These are phyloP conservation scores for Ascochyta clinopodiicola DNA, from an alignment of 2,329 filamentous ascomycete species.

Conservation along the genomic window DNA sequence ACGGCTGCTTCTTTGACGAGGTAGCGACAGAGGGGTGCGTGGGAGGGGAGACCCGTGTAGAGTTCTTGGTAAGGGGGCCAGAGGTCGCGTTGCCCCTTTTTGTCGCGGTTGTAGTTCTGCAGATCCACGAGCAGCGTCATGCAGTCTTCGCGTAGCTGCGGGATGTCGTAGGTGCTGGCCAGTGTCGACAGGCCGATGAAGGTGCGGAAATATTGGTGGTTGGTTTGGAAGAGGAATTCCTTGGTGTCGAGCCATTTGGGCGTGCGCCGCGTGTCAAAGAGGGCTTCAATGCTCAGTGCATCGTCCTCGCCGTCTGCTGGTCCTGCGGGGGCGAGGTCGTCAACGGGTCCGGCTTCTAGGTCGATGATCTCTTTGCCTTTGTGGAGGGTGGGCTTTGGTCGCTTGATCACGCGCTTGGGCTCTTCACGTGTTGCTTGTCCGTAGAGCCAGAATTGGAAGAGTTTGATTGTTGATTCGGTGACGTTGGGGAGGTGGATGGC, in stretches of 20 bases:
- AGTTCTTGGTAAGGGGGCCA: slow-evolving; percentile 13
- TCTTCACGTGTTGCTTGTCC: slow-evolving; percentile 19
- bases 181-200: slow-evolving; percentile 24
- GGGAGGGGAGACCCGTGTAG: slow-evolving; percentile 6
- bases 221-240: slow-evolving; percentile 18
- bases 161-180: slow-evolving; percentile 20
- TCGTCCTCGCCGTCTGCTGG: slow-evolving; percentile 4
- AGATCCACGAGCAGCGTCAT: slow-evolving; percentile 17
- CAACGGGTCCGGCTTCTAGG: slow-evolving; percentile 1
- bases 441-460: slow-evolving; percentile 28
- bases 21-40: slow-evolving; percentile 11
- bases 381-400: slow-evolving; percentile 2
- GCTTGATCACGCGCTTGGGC: slow-evolving; percentile 16
- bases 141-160: slow-evolving; percentile 15
- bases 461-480: slow-evolving; percentile 18
- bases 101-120: slow-evolving; percentile 18
- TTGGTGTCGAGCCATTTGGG: slow-evolving; percentile 12
- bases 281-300: slow-evolving; percentile 1
- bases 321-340: not conserved
- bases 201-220: slow-evolving; percentile 16
- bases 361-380: slow-evolving; percentile 10
- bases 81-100: slow-evolving; percentile 5
- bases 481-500: slow-evolving; percentile 19
- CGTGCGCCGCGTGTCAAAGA: slow-evolving; percentile 13
- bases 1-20: slow-evolving; percentile 17